A percentile compares a stretch with the other conserved stretches of the same genome.
Conservation (phyloP, 108 stramenopile genomes). For the Pseudonitzschia pungens region DNA sequence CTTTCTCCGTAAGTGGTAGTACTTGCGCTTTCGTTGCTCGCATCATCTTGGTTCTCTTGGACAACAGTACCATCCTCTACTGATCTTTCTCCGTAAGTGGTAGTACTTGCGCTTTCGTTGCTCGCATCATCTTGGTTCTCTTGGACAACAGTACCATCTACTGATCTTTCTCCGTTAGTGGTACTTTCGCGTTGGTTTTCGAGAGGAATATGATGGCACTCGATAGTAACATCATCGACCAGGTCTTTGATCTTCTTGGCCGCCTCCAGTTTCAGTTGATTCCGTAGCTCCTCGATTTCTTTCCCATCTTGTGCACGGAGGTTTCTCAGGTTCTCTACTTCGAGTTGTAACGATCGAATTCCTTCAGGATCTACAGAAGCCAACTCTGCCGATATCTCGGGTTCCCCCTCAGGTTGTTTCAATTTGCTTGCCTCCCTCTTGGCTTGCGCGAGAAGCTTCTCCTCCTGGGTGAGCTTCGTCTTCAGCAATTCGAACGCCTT, state of each 20-base stretch:
- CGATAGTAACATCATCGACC: no score
- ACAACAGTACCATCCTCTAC: no score
- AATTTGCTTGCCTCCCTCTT: no score
- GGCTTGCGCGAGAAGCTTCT: no score
- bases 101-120: not conserved
- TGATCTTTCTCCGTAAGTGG: no score
- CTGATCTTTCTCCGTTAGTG: not conserved
- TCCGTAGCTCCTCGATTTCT: constrained; percentile 12
- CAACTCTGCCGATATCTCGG: constrained; percentile 14
- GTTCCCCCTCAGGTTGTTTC: constrained; percentile 19
- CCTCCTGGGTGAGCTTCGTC: no score
- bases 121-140: not conserved
- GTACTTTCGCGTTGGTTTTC: not conserved
- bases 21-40: no score
- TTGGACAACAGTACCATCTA: not conserved
- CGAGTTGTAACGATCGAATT: constrained; percentile 12
- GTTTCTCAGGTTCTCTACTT: constrained; percentile 17
- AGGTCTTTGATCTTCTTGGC: no score
- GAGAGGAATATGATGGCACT: no score
- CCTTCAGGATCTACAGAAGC: constrained; percentile 9
- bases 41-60: no score
- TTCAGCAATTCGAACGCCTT: no score
- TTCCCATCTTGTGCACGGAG: constrained; percentile 21
- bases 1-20: not conserved
- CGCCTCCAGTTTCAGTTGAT: not conserved